phyloP scores from a whole-genome alignment of 164 flowering plant genomes.

The Akebia trifoliata region DNA sequence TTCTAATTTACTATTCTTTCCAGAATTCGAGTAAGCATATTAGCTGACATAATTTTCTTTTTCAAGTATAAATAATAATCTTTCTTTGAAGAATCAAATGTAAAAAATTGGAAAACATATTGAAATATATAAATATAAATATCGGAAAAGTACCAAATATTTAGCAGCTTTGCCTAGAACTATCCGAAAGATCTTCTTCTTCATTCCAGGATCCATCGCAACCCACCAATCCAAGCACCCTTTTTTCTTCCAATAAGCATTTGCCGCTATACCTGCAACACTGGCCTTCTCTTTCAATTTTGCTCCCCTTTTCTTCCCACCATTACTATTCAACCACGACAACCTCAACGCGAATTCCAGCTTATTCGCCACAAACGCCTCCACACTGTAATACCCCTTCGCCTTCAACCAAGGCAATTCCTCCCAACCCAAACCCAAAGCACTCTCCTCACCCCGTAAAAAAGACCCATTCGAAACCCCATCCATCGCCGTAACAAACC shows the following conservation, averaged over 20 bases:
- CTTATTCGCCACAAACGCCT: slow-evolving; percentile 72
- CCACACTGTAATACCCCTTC: slow-evolving; percentile 76
- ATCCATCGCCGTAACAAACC: slow-evolving; percentile 68
- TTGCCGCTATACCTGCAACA: slow-evolving; percentile 55
- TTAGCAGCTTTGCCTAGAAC: slow-evolving; percentile 58
- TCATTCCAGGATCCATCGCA: slow-evolving; percentile 42
- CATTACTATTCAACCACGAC: slow-evolving; percentile 63
- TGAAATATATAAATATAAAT: slow-evolving; percentile 10
- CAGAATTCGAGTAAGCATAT: neutral
- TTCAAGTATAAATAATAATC: neutral
- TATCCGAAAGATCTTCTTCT: slow-evolving; percentile 34
- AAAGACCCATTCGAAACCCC: slow-evolving; percentile 56
- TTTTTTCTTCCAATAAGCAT: slow-evolving; percentile 84
- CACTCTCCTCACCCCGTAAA: slow-evolving; percentile 59
- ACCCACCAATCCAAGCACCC: slow-evolving; percentile 92
- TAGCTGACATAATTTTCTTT: neutral
- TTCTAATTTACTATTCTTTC: no score
- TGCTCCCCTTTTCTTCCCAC: slow-evolving; percentile 53
- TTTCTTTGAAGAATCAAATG: neutral
- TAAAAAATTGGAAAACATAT: neutral
- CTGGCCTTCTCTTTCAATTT: slow-evolving; percentile 57
- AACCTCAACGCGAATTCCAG: slow-evolving; percentile 72
- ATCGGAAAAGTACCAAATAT: slow-evolving; percentile 48
- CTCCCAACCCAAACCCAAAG: slow-evolving; percentile 56
- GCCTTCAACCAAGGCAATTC: slow-evolving; percentile 81